phyloP scores from a whole-genome alignment of 192 early-diverging fungal genomes.

The Podila epicladia region DNA sequence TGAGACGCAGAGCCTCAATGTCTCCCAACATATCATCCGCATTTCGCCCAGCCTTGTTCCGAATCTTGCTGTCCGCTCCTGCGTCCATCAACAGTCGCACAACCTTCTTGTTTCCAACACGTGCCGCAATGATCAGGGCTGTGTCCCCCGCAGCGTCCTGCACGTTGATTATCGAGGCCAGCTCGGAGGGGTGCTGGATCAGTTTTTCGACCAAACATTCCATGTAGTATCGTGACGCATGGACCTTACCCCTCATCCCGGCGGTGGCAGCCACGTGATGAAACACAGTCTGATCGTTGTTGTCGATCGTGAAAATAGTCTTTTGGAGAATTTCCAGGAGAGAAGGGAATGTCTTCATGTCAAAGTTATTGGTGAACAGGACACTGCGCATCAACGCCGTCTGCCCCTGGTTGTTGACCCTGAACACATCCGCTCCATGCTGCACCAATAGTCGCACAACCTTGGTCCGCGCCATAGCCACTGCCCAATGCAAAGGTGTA shows the following conservation, averaged over 20 bases:
- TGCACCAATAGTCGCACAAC: constrained; percentile 80
- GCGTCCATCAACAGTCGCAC: constrained; percentile 66
- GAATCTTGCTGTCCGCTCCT: constrained; percentile 71
- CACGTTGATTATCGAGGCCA: constrained; percentile 77
- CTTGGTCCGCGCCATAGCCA: constrained; percentile 84
- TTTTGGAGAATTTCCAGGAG: constrained; percentile 79
- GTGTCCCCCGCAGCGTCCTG: constrained; percentile 88
- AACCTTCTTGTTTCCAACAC: constrained; percentile 67
- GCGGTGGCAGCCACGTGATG: constrained; percentile 89
- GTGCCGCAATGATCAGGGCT: constrained; percentile 71
- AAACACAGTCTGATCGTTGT: constrained; percentile 84
- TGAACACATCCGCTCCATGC: constrained; percentile 76
- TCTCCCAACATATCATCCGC: constrained; percentile 70
- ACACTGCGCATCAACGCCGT: constrained; percentile 93
- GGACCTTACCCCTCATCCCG: constrained; percentile 72
- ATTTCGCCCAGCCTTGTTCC: constrained; percentile 73
- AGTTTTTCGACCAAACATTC: constrained; percentile 83
- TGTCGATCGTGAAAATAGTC: constrained; percentile 81
- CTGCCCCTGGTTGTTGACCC: constrained; percentile 86
- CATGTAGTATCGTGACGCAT: constrained; percentile 88
- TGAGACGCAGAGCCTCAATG: constrained; percentile 12
- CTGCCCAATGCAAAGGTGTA: constrained; percentile 95
- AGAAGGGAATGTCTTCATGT: constrained; percentile 79
- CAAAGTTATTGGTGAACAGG: constrained; percentile 89
- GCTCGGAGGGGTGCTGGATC: constrained; percentile 74